Evolutionary conservation across 2,329 filamentous ascomycete genomes (phyloP), one percentile per base, ranked within the genome.

Genomic region (Talaromyces atroroseus): DNA sequence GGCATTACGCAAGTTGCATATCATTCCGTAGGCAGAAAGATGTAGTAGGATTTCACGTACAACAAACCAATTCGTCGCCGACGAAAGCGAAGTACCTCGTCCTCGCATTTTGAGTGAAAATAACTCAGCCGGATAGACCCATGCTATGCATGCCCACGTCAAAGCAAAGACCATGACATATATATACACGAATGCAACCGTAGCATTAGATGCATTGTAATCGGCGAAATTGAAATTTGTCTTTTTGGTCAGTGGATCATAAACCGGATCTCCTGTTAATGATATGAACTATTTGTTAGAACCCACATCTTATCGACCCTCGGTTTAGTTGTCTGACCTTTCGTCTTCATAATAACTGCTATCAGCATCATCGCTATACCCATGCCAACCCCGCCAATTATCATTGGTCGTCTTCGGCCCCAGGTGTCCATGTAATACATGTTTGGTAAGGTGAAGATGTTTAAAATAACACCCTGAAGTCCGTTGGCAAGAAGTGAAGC

Each of bases 351-450:
- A 16, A 68, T 63, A 12, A 65, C 56, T 20, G 60, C 63, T 23
- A 67, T 66, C 5, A 64, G 49, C 60, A 68, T 65, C 66, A 68
- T 68, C 10, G 64, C 61, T 24, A 63, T 57, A 5, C 58, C 61
- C 66, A 68, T 68, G 2, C 60, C 62, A 5, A 63, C 36, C 14
- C 61, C 64, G 21, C 66, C 66, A 16, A 64, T 62, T 1, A 68
- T 60, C 60, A 69, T 63, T 0, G 65, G 65, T 20, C 45, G 64
- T 16, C 64, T 58, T 16, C 66, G 64, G 6, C 66, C 66, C 65
- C 65, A 67, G 23, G 54, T 63, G 34, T 69, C 66, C 49, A 68
- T 64, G 45, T 61, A 67, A 38, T 65, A 66, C 62, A 67, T 66
- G 32, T 65, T 65, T 0, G 63, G 63, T 49, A 61, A 63, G 1